Percentiles rank a stretch among this genome's conserved stretches.
Conservation (phyloP, 768 basidiomycete genomes). For the Daedalea quercina region DNA sequence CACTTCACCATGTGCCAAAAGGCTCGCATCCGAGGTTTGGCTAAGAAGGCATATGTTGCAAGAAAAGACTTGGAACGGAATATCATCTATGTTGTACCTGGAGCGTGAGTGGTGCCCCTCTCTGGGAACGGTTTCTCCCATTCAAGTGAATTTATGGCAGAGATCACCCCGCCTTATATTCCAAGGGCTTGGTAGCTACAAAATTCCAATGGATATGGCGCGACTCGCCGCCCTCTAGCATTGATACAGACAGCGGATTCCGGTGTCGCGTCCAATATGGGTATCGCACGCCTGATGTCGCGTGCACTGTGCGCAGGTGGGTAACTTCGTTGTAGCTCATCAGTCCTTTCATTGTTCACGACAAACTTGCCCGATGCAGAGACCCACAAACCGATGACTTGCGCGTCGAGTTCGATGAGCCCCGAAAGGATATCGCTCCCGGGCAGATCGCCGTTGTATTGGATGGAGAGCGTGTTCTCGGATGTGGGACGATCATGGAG, state of each 20-base stretch:
- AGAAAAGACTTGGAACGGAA: conserved; percentile 60
- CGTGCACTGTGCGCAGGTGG: conserved; percentile 48
- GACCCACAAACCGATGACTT: conserved; percentile 19
- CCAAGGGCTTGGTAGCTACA: conserved; percentile 24
- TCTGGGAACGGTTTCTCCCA: background rate
- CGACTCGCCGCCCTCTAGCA: conserved; percentile 41
- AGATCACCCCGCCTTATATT: conserved; percentile 52
- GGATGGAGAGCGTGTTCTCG: conserved; percentile 73
- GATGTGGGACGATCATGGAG: conserved; percentile 61
- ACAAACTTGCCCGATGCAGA: no score
- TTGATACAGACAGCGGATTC: conserved; percentile 39
- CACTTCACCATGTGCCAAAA: conserved; percentile 82
- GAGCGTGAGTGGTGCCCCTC: conserved; percentile 38
- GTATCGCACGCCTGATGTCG: conserved; percentile 55
- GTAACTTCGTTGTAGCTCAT: conserved; percentile 1
- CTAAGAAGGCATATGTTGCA: conserved; percentile 62
- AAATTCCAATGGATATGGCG: conserved; percentile 78
- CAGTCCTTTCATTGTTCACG: conserved; percentile 9
- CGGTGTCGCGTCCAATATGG: conserved; percentile 53
- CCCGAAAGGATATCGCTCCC: conserved; percentile 61
- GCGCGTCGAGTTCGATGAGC: conserved; percentile 48
- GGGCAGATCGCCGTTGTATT: conserved; percentile 81
- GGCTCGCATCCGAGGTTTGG: conserved; percentile 57
- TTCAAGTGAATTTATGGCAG: conserved; percentile 26
- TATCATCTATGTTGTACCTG: conserved; percentile 69